phyloP scores from a whole-genome alignment of 2,329 filamentous ascomycete genomes.

The Penicillium capsulatum region DNA sequence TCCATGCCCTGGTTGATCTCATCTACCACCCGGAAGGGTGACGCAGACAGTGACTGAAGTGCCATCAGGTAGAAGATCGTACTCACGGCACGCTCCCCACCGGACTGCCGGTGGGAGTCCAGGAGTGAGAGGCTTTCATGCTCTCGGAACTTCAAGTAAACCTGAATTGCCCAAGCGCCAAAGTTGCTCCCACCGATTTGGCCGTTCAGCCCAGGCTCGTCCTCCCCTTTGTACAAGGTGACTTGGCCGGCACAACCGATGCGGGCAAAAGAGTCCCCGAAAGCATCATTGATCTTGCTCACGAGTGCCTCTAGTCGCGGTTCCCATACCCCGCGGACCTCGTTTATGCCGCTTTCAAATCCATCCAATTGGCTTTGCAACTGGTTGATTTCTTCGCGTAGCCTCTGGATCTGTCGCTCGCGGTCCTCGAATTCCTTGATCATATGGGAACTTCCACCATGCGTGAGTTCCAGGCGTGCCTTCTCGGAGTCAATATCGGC shows the following conservation, averaged over 20 bases:
- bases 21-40: conserved; percentile 95
- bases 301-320: conserved; percentile 75
- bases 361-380: conserved; percentile 54
- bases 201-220: conserved; percentile 31
- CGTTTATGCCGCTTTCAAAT: conserved; percentile 56
- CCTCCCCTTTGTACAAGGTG: conserved; percentile 67
- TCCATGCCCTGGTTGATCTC: conserved; percentile 99
- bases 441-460: conserved; percentile 69
- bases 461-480: conserved; percentile 73
- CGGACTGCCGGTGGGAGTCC: conserved; percentile 88
- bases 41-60: conserved; percentile 85
- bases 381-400: conserved; percentile 57
- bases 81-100: conserved; percentile 90
- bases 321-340: conserved; percentile 73
- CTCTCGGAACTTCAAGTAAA: conserved; percentile 90
- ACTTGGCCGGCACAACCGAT: conserved; percentile 95
- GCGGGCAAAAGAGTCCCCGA: conserved; percentile 86
- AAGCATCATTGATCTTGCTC: conserved; percentile 78
- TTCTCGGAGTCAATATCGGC: conserved; percentile 69
- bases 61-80: conserved; percentile 99
- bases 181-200: conserved; percentile 63
- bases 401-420: conserved; percentile 62
- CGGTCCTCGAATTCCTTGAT: conserved; percentile 74
- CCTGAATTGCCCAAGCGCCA: conserved; percentile 87
- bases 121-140: conserved; percentile 79